A percentile compares a stretch with the other conserved stretches of the same genome.
Conservation (phyloP, 2,329 filamentous ascomycete species). For the Aspergillus brasiliensis region DNA sequence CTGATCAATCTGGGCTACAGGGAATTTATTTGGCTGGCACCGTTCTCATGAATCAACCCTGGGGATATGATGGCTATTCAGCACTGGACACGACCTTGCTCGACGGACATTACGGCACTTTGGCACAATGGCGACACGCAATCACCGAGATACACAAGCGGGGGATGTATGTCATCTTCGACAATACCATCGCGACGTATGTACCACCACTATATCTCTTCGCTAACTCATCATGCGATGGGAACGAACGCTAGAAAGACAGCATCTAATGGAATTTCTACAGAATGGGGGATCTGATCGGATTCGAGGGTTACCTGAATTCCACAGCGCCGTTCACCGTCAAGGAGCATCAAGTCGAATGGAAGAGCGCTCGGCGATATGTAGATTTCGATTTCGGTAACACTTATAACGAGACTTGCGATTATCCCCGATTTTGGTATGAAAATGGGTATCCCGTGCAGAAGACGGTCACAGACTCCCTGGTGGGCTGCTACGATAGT, state of each 20-base stretch:
- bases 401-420: slow-evolving; percentile 54
- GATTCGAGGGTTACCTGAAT: slow-evolving; percentile 44
- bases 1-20: slow-evolving; percentile 30
- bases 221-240: not conserved
- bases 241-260: not conserved
- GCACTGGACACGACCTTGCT: slow-evolving; percentile 64
- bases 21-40: slow-evolving; percentile 63
- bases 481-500: slow-evolving; percentile 60
- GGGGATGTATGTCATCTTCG: slow-evolving; percentile 65
- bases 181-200: slow-evolving; percentile 65
- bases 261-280: not conserved
- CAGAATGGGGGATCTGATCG: slow-evolving; percentile 59
- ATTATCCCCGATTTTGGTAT: slow-evolving; percentile 64
- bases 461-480: slow-evolving; percentile 46
- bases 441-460: slow-evolving; percentile 56
- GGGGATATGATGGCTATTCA: slow-evolving; percentile 62
- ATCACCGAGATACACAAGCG: slow-evolving; percentile 61
- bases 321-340: slow-evolving; percentile 56
- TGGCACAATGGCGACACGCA: slow-evolving; percentile 57
- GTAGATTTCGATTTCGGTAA: slow-evolving; percentile 59
- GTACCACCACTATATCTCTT: slow-evolving; percentile 18
- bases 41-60: slow-evolving; percentile 63
- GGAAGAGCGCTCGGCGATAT: slow-evolving; percentile 57
- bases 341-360: slow-evolving; percentile 60
- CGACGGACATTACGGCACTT: slow-evolving; percentile 62